These are phyloP conservation scores for Candida dubliniensis DNA, from an alignment of 1,139 yeast genomes.

Conservation along the genomic window DNA sequence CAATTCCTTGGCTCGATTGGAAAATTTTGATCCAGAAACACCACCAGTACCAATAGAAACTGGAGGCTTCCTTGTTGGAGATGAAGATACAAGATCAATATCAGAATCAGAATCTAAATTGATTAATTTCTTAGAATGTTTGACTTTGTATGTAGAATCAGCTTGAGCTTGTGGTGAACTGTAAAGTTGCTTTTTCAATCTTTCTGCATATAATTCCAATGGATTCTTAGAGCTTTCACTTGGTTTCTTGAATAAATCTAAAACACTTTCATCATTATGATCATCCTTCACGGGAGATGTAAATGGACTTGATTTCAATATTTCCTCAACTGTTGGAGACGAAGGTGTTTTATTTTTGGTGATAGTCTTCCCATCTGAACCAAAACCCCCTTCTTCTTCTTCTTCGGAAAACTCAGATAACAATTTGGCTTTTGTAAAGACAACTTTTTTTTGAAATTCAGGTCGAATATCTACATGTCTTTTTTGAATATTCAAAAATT, in stretches of 20 bases:
- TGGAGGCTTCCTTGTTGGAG: constrained; percentile 11
- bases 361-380: constrained; percentile 6
- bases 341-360: constrained; percentile 6
- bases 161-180: constrained; percentile 24
- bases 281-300: constrained; percentile 36
- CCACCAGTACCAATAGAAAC: neutral
- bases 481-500: constrained; percentile 38
- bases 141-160: neutral
- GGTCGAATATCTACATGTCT: constrained; percentile 36
- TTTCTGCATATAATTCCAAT: constrained; percentile 38
- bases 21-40: constrained; percentile 9
- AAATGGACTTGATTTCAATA: constrained; percentile 14
- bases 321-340: constrained; percentile 12
- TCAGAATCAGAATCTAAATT: constrained; percentile 25
- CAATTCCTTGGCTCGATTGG: constrained; percentile 15
- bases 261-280: constrained; percentile 16
- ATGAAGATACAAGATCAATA: constrained; percentile 12
- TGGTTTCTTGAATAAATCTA: constrained; percentile 18
- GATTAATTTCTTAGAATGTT: constrained; percentile 15
- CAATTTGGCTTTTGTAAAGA: constrained; percentile 34
- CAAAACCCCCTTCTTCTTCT: constrained; percentile 18
- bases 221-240: constrained; percentile 25
- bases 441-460: constrained; percentile 27
- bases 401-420: constrained; percentile 36
- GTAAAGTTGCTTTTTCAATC: constrained; percentile 25